Evolutionary conservation across 768 basidiomycete genomes (phyloP).

Genomic region (Rhodotorula diobovata): DNA sequence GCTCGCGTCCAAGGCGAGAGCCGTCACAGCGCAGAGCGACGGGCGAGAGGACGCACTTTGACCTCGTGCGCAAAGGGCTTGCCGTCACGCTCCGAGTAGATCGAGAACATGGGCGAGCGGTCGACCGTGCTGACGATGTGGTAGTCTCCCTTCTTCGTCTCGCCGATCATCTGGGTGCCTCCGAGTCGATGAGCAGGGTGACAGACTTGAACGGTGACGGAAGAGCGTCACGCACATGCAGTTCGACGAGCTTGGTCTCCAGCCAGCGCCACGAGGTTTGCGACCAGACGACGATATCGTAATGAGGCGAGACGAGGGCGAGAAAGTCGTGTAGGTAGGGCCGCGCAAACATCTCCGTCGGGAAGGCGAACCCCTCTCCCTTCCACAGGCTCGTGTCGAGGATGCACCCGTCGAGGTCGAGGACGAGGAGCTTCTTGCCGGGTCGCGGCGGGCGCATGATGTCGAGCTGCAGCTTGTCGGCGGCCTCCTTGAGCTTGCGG

Average conservation of each 20-base stretch:
- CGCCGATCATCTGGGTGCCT: constrained; percentile 18
- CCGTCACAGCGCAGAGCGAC: too few relatives aligned
- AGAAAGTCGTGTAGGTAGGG: constrained; percentile 80
- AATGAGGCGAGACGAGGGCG: constrained; percentile 70
- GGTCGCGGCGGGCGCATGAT: constrained; percentile 68
- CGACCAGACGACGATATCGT: constrained; percentile 72
- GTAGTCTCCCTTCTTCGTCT: constrained; percentile 15
- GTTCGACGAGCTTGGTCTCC: constrained; percentile 77
- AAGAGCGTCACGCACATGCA: constrained; percentile 57
- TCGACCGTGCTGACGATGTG: constrained; percentile 62
- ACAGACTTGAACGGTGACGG: too few relatives aligned
- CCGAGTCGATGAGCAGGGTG: too few relatives aligned
- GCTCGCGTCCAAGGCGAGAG: too few relatives aligned
- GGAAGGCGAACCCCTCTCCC: constrained; percentile 1
- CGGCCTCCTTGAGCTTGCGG: constrained; percentile 71
- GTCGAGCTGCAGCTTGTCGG: constrained; percentile 61
- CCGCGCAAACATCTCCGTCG: constrained; percentile 63
- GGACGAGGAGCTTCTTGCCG: constrained; percentile 65
- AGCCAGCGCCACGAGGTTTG: constrained; percentile 87
- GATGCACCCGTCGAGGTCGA: constrained; percentile 61
- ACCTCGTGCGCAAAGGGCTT: constrained; percentile 60
- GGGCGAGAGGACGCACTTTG: constrained; percentile 77
- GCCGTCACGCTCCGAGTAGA: constrained; percentile 68
- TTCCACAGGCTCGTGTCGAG: constrained; percentile 42
- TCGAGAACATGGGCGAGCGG: constrained; percentile 82